Percentiles rank a stretch among this genome's conserved stretches.
These are phyloP conservation scores for Filobasidium wieringae DNA, from an alignment of 768 basidiomycete species.

Conservation along the genomic window DNA sequence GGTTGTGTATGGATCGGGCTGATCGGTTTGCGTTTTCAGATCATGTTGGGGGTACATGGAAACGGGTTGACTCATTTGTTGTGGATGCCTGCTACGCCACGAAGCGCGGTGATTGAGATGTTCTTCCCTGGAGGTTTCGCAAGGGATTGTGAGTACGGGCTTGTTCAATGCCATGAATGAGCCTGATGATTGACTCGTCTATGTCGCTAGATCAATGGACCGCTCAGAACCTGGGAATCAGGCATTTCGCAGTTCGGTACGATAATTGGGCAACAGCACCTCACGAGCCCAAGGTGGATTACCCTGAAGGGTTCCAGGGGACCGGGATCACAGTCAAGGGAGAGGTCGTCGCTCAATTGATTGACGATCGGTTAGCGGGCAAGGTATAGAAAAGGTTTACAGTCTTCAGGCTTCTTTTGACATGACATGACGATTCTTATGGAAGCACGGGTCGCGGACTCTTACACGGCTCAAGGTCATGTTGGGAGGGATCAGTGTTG, in stretches of 20 bases:
- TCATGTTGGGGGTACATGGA: conserved; percentile 89
- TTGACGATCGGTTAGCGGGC: conserved; percentile 51
- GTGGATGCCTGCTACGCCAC: conserved; percentile 79
- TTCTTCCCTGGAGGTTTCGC: conserved; percentile 77
- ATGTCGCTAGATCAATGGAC: conserved; percentile 34
- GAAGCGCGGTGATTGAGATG: conserved; percentile 84
- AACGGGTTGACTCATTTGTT: conserved; percentile 77
- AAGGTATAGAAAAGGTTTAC: conserved; percentile 13
- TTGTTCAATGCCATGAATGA: neutral
- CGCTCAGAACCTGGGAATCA: conserved; percentile 32
- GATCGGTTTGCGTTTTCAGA: conserved; percentile 43
- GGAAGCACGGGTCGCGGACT: too few species aligned
- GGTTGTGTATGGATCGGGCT: neutral
- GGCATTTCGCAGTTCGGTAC: conserved; percentile 36
- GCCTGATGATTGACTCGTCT: neutral
- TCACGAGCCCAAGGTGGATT: conserved; percentile 26
- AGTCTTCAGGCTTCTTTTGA: too few species aligned
- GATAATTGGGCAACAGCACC: conserved; percentile 29
- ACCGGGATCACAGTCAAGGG: conserved; percentile 43
- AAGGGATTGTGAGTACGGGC: conserved; percentile 58
- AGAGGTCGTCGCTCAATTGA: conserved; percentile 52
- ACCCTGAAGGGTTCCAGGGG: conserved; percentile 39
- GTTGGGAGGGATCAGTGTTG: too few species aligned
- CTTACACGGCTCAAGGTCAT: too few species aligned
- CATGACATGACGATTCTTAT: too few species aligned